Evolutionary conservation across 805 yeast genomes (phyloP).

Genomic region (Wickerhamia fluorescens): DNA sequence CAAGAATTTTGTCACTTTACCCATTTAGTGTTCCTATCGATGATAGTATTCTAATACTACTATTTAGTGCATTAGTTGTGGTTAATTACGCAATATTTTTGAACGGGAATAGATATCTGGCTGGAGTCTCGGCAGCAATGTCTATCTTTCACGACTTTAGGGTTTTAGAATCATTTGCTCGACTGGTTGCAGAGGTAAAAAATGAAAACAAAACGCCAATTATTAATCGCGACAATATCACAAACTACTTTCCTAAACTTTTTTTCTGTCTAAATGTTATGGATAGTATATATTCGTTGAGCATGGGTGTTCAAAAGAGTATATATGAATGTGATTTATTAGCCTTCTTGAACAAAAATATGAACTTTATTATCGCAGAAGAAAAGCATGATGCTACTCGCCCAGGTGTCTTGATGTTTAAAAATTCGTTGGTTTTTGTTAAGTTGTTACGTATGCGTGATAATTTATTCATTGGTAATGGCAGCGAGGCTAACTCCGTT

Average conservation of each 20-base stretch:
- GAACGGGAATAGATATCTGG: constrained; percentile 54
- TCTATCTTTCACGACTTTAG: constrained; percentile 54
- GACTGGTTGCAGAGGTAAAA: constrained; percentile 31
- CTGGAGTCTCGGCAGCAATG: constrained; percentile 46
- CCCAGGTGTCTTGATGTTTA: constrained; percentile 15
- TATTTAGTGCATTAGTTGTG: constrained; percentile 23
- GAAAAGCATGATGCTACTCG: too few relatives aligned
- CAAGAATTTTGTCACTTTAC: constrained; percentile 27
- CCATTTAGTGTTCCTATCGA: constrained; percentile 22
- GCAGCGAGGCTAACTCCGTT: background rate
- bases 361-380: constrained; percentile 14
- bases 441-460: constrained; percentile 9
- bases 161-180: constrained; percentile 38
- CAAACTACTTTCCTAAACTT: constrained; percentile 34
- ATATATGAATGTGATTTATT: too few relatives aligned
- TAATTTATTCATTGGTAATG: constrained; percentile 1
- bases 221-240: constrained; percentile 17
- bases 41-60: constrained; percentile 21
- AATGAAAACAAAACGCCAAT: constrained; percentile 15
- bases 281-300: constrained; percentile 46
- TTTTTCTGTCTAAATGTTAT: constrained; percentile 41
- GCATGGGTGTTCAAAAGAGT: constrained; percentile 48
- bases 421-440: constrained; percentile 14
- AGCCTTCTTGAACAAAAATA: constrained; percentile 8
- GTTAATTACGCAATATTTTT: constrained; percentile 52